These are phyloP conservation scores for Phlyctochytrium bullatum DNA, from an alignment of 192 early-diverging fungal genomes.

Conservation along the genomic window DNA sequence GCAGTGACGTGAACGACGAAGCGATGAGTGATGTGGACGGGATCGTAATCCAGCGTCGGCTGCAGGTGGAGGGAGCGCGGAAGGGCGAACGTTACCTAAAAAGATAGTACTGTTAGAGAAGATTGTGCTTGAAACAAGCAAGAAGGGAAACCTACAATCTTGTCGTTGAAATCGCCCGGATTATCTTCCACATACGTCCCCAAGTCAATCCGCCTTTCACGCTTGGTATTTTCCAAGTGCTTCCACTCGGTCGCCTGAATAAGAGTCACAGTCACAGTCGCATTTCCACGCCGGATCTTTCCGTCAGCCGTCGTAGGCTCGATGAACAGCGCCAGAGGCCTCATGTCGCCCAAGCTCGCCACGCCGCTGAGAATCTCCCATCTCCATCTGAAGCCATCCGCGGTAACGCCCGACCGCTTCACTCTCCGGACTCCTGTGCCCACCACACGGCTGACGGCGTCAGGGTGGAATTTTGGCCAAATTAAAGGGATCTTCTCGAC, in stretches of 20 bases:
- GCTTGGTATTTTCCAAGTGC: not conserved
- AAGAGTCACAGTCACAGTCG: not conserved
- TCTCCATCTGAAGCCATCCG: no score
- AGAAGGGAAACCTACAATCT: not conserved
- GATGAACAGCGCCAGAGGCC: not conserved
- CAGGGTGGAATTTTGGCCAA: not conserved
- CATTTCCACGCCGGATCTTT: not conserved
- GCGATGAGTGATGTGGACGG: not conserved
- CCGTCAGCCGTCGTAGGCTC: not conserved
- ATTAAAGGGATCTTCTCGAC: not conserved
- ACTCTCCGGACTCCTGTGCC: not conserved
- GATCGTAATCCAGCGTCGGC: not conserved
- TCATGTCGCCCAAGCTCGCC: not conserved
- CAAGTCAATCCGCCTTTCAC: not conserved
- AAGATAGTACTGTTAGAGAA: not conserved
- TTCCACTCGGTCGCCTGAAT: not conserved
- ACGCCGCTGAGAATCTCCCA: not conserved
- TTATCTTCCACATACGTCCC: not conserved
- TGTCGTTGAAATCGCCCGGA: not conserved
- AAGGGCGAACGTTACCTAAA: constrained; percentile 4
- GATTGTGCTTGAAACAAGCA: not conserved
- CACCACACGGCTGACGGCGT: not conserved
- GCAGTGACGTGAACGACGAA: not conserved
- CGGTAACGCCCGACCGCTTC: not conserved
- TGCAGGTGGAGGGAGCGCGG: not conserved